Conservation (phyloP, 1,284 basidiomycete species). For the Ceratobasidium sp. region DNA sequence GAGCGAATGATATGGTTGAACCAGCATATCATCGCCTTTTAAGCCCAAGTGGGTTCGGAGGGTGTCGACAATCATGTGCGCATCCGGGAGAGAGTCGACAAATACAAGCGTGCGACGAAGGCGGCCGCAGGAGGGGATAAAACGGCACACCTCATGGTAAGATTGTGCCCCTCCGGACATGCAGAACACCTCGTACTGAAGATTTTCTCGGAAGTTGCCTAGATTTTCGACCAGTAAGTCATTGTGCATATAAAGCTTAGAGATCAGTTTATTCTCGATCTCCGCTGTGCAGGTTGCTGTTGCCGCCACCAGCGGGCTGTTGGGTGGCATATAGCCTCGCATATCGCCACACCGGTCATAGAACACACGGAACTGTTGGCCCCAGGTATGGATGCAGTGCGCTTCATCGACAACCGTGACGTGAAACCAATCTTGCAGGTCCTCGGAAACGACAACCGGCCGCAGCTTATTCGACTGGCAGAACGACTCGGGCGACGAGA, state of each 20-base stretch:
- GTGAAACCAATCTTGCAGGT: neutral
- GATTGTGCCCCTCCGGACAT: neutral
- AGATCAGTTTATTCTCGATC: neutral
- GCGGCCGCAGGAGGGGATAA: neutral
- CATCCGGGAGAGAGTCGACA: neutral
- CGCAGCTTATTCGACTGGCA: neutral
- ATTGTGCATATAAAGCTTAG: neutral
- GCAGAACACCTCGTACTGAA: neutral
- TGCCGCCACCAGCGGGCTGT: neutral
- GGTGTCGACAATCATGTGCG: neutral
- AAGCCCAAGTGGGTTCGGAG: neutral
- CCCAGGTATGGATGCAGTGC: neutral
- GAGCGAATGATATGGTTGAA: constrained; percentile 4
- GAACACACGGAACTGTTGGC: neutral
- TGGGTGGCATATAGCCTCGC: constrained; percentile 1
- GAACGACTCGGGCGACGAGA: neutral
- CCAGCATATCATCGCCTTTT: neutral
- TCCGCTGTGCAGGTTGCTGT: neutral
- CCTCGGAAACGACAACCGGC: neutral
- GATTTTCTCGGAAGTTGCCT: neutral
- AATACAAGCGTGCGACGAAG: neutral
- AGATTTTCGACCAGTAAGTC: neutral
- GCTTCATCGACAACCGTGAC: neutral
- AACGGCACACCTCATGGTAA: neutral
- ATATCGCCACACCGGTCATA: constrained; percentile 3